Percentiles rank a stretch among this genome's conserved stretches.
phyloP scores from a whole-genome alignment of 805 yeast genomes.

The Saccharomycopsis amapae region DNA sequence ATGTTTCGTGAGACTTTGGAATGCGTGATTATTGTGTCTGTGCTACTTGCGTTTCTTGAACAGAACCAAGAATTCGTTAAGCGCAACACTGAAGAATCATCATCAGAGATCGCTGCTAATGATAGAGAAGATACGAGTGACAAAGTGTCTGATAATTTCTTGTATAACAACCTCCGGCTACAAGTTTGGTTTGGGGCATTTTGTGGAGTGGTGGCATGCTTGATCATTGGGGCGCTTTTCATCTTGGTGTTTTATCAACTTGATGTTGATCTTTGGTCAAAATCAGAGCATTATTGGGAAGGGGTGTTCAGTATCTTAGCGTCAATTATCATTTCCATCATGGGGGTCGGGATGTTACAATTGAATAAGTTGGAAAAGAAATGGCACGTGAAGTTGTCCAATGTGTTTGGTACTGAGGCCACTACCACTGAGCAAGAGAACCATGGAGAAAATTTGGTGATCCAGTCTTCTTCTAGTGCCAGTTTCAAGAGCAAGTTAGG shows the following conservation, averaged over 20 bases:
- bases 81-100: no score
- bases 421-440: not conserved
- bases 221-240: conserved; percentile 65
- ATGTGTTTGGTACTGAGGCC: conserved; percentile 25
- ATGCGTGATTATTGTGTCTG: conserved; percentile 87
- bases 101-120: conserved; percentile 25
- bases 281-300: conserved; percentile 86
- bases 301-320: conserved; percentile 76
- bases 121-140: conserved; percentile 15
- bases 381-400: conserved; percentile 61
- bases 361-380: conserved; percentile 76
- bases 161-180: conserved; percentile 36
- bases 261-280: conserved; percentile 81
- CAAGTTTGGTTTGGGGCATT: conserved; percentile 84
- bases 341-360: conserved; percentile 80
- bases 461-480: not conserved
- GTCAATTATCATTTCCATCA: conserved; percentile 67
- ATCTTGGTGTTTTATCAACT: conserved; percentile 63
- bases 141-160: conserved; percentile 9
- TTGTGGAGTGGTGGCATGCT: conserved; percentile 61
- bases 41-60: conserved; percentile 81
- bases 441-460: not conserved
- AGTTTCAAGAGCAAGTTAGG: not conserved
- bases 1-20: conserved; percentile 91
- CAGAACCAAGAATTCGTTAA: conserved; percentile 32